Evolutionary conservation across 305 asterid species (phyloP).

Genomic region (Petunia hybrid): DNA sequence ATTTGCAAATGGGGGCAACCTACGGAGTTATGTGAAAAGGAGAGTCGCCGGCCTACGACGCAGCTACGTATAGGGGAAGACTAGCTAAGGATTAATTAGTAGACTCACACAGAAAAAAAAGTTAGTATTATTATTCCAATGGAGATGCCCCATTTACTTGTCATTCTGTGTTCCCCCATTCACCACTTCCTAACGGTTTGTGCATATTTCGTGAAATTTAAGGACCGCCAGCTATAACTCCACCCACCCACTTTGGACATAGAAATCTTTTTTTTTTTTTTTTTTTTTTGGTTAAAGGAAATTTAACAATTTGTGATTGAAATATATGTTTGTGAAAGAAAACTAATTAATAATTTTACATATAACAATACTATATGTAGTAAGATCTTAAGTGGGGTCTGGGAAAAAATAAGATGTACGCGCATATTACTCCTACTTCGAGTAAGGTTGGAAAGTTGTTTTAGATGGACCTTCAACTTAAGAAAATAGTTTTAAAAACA

Average conservation of each 20-base stretch:
- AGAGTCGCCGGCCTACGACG: conserved; percentile 46
- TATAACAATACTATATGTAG: too few relatives aligned
- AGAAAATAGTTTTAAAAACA: too few relatives aligned
- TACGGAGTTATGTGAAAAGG: conserved; percentile 36
- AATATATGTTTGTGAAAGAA: background rate
- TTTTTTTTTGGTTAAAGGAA: background rate
- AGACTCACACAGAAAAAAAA: background rate
- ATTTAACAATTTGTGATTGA: background rate
- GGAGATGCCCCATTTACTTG: conserved; percentile 34
- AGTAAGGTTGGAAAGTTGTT: too few relatives aligned
- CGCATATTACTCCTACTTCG: too few relatives aligned
- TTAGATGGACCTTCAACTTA: too few relatives aligned
- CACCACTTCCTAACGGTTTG: conserved; percentile 38
- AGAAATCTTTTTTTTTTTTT: too few relatives aligned
- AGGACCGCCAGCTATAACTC: conserved; percentile 12
- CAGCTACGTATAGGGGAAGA: background rate
- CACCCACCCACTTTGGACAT: conserved; percentile 2
- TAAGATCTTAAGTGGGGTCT: too few relatives aligned
- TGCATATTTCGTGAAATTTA: background rate
- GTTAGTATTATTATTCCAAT: background rate
- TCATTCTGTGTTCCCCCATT: conserved; percentile 36
- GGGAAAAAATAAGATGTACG: too few relatives aligned
- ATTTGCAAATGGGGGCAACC: conserved; percentile 4
- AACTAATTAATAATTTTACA: background rate
- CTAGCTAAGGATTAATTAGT: background rate